Evolutionary conservation across 495 filamentous ascomycete species (phyloP), one percentile per base, ranked within the genome.

Genomic region (Penicillium cosmopolitanum): DNA sequence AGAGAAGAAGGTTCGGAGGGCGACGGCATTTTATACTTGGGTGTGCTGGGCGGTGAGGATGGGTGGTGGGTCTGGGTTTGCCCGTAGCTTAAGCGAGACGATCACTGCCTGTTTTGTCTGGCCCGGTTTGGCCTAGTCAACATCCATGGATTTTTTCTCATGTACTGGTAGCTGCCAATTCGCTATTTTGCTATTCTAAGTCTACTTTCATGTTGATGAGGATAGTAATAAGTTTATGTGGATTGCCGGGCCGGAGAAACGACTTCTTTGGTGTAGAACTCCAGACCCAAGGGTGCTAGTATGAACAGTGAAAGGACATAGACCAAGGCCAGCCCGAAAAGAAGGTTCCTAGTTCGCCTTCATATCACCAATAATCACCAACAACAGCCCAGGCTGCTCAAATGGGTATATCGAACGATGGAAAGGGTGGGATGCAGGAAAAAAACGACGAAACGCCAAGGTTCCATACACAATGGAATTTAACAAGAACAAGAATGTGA

Each of bases 1-100:
- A 77, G 70, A 68, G 62, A 42, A 59, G 71, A 70, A 61, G 59
- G 48, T 50, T 34, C 55, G 67, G 67, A 57, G 51, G 12, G 0
- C 15, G 5, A 18, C 18, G 31, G 15, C 18, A 42, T 64, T 76
- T 73, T 76, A 75, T 52, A 66, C 55, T 6, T 4, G 1, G 40
- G 2, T 2, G 12, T 11, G 23, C 13, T 8, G 42, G 5, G 15
- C 23, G 48, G 18, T 16, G 19, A 33, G 58, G 8, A 9, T 6
- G 5, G 5, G 28, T 9, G 28, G 28, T 31, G 28, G 28, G 28
- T 31, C 28, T 31, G 28, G 1, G 28, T 23, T 23, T 31, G 28
- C 1, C 28, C 28, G 5, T 7, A 9, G 28, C 28, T 31, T 31
- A 31, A 31, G 28, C 28, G 28, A 31, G 28, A 31, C 6, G 28